phyloP scores from a whole-genome alignment of 2,329 filamentous ascomycete species.

The Fragosphaeria purpurea region DNA sequence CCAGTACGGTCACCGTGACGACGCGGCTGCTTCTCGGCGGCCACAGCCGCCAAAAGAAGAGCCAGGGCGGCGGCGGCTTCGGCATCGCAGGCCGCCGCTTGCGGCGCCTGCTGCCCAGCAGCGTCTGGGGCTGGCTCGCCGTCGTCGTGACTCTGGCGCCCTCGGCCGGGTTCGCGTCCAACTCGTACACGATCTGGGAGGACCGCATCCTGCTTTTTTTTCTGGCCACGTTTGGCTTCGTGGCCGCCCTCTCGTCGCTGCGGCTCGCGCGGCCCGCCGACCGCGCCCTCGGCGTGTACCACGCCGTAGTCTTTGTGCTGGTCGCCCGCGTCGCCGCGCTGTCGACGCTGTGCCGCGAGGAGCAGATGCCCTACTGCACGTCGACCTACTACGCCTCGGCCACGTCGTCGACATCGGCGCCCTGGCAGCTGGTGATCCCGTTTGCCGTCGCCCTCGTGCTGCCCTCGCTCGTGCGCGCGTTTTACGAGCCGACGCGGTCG shows the following conservation, averaged over 20 bases:
- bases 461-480: constrained; percentile 67
- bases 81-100: constrained; percentile 32
- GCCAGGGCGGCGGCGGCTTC: constrained; percentile 70
- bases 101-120: constrained; percentile 53
- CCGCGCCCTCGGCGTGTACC: constrained; percentile 67
- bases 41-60: constrained; percentile 29
- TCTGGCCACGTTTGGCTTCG: constrained; percentile 73
- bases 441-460: constrained; percentile 62
- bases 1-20: constrained; percentile 32
- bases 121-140: constrained; percentile 81
- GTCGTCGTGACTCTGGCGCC: constrained; percentile 74
- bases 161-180: constrained; percentile 89
- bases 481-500: constrained; percentile 70
- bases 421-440: constrained; percentile 79
- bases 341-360: constrained; percentile 88
- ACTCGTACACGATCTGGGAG: constrained; percentile 98
- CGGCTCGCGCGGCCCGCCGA: constrained; percentile 58
- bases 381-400: constrained; percentile 93
- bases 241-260: constrained; percentile 65
- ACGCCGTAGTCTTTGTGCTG: constrained; percentile 73
- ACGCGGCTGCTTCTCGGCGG: constrained; percentile 34
- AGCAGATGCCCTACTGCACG: constrained; percentile 94
- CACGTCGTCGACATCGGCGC: constrained; percentile 82
- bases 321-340: constrained; percentile 73
- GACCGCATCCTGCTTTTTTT: constrained; percentile 91